Percentiles rank a stretch among this genome's conserved stretches.
Evolutionary conservation across 1,284 basidiomycete genomes (phyloP).

Genomic region (Cryptococcus sp.): DNA sequence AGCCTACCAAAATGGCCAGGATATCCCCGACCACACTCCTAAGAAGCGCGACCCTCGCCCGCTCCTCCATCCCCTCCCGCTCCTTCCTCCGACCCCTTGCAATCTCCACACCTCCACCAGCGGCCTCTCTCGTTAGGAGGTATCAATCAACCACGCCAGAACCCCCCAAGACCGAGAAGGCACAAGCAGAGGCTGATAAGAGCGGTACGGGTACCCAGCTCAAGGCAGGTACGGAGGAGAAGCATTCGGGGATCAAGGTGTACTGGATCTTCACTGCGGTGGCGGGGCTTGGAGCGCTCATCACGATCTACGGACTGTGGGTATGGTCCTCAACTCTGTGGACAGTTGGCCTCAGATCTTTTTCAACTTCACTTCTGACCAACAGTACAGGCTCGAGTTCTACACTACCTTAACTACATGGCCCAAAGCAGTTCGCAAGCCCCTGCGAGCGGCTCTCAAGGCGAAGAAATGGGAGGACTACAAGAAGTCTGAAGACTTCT

Average conservation of each 20-base stretch:
- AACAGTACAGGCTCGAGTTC: slow-evolving; percentile 42
- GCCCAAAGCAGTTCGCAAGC: slow-evolving; percentile 45
- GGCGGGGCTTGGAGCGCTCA: slow-evolving; percentile 41
- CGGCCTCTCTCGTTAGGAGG: not conserved
- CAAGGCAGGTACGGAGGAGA: not conserved
- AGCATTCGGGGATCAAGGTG: slow-evolving; percentile 11
- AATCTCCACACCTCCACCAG: not conserved
- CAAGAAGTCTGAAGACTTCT: slow-evolving; percentile 40
- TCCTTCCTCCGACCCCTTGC: not conserved
- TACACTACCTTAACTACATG: slow-evolving; percentile 46
- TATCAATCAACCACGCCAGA: slow-evolving; percentile 2
- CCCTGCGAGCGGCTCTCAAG: slow-evolving; percentile 45
- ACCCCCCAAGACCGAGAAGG: not conserved
- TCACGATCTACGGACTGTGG: slow-evolving; percentile 49
- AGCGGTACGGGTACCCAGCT: not conserved
- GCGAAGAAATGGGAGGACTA: slow-evolving; percentile 39
- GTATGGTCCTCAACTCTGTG: slow-evolving; percentile 10
- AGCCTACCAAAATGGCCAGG: slow-evolving; percentile 4
- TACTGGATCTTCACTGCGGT: slow-evolving; percentile 41
- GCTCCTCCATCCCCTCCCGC: not conserved
- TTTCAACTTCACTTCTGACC: not conserved
- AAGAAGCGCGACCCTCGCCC: not conserved
- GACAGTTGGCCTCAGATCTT: not conserved
- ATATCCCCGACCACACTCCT: slow-evolving; percentile 1
- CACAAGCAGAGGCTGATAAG: not conserved